Evolutionary conservation across 192 early-diverging fungal genomes (phyloP).

Genomic region (Linnemannia hyalina): DNA sequence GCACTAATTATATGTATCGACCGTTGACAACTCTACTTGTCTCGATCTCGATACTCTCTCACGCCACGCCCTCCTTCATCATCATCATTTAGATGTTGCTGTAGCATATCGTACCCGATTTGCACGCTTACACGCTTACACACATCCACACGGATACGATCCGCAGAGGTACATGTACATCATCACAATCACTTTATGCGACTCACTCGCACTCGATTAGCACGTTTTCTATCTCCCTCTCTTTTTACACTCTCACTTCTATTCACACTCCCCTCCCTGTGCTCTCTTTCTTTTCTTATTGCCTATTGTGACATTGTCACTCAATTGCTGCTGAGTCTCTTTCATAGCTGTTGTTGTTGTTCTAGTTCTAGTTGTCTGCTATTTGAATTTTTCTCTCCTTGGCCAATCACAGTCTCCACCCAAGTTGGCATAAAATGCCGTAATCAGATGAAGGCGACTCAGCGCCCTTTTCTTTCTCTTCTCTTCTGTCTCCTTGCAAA

Average conservation of each 20-base stretch:
- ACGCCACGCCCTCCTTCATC: no score
- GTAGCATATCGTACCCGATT: neutral
- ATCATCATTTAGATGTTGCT: no score
- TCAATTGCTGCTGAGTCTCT: no score
- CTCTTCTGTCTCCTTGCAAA: neutral
- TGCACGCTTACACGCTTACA: neutral
- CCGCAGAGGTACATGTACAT: neutral
- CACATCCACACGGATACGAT: neutral
- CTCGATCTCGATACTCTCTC: no score
- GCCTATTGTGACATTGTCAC: neutral
- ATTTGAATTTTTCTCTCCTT: neutral
- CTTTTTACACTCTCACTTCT: neutral
- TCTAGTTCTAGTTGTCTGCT: neutral
- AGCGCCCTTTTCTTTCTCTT: neutral
- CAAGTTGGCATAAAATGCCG: slow-evolving; percentile 1
- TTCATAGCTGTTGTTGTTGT: neutral
- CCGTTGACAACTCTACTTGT: neutral
- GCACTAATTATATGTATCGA: neutral
- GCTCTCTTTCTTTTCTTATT: neutral
- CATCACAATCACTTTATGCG: neutral
- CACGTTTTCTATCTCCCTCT: neutral
- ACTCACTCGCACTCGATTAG: no score
- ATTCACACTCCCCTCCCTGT: neutral
- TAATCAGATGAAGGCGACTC: slow-evolving; percentile 1
- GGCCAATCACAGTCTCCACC: neutral